These are phyloP conservation scores for Pelargonium australe DNA, from an alignment of 441 rosid species.

Conservation along the genomic window DNA sequence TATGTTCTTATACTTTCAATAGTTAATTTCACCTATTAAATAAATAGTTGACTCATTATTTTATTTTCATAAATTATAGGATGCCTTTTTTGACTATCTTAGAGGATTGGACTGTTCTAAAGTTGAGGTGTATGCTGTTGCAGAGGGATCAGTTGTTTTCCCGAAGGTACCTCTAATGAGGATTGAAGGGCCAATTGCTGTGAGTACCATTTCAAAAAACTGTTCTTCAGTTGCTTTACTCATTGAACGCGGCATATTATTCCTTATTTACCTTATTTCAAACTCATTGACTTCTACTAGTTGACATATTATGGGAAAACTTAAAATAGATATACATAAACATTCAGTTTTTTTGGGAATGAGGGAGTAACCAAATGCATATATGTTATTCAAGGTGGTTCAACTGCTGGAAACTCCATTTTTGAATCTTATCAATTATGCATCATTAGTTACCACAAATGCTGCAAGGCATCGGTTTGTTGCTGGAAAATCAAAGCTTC, in stretches of 20 bases:
- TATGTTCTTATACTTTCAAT: background rate
- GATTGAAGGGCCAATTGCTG: slow-evolving; percentile 89
- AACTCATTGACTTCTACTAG: no score
- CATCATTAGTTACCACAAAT: slow-evolving; percentile 85
- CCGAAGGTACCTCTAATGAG: slow-evolving; percentile 90
- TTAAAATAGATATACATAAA: background rate
- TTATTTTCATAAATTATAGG: slow-evolving; percentile 37
- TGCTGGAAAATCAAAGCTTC: slow-evolving; percentile 65
- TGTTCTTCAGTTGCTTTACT: no score
- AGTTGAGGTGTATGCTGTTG: slow-evolving; percentile 74
- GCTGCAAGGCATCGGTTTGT: slow-evolving; percentile 91
- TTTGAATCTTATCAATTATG: slow-evolving; percentile 72
- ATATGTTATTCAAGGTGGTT: slow-evolving; percentile 46
- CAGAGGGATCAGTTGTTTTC: slow-evolving; percentile 91
- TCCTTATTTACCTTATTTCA: no score
- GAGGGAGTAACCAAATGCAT: background rate
- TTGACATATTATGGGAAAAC: background rate
- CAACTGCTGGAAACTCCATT: slow-evolving; percentile 91
- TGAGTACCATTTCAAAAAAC: slow-evolving; percentile 32
- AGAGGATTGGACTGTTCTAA: slow-evolving; percentile 79
- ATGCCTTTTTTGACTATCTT: slow-evolving; percentile 72
- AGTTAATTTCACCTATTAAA: background rate
- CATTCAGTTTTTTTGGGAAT: background rate
- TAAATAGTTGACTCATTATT: slow-evolving; percentile 3
- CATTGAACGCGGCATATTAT: no score